Evolutionary conservation across 345 rosid species (phyloP).

Genomic region (Hibiscus trionum): DNA sequence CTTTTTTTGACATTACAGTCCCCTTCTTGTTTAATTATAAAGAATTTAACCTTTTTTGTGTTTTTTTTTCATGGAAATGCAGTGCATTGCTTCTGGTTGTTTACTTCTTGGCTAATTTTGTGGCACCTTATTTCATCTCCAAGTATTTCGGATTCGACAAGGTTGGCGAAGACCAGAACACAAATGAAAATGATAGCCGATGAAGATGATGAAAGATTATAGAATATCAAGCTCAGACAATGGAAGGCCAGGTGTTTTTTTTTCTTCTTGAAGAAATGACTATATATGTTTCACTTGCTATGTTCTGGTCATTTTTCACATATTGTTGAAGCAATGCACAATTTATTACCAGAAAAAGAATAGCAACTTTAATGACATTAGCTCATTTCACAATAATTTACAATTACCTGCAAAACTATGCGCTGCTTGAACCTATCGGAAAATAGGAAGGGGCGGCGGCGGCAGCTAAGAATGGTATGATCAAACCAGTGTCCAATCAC

Average conservation of each 20-base stretch:
- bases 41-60: background rate
- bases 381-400: conserved; percentile 17
- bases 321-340: background rate
- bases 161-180: conserved; percentile 12
- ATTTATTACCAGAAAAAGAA: background rate
- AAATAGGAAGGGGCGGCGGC: background rate
- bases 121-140: conserved; percentile 32
- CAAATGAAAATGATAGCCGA: background rate
- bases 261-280: background rate
- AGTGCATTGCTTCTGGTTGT: conserved; percentile 33
- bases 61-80: conserved; percentile 19
- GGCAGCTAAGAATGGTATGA: background rate
- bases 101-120: conserved; percentile 32
- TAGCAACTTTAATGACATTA: background rate
- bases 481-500: conserved; percentile 55
- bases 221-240: background rate
- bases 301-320: background rate
- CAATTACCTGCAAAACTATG: conserved; percentile 27
- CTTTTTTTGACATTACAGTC: background rate
- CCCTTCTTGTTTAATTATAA: too few relatives aligned
- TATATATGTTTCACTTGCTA: background rate
- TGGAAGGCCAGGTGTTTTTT: background rate
- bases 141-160: conserved; percentile 23
- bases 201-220: background rate
- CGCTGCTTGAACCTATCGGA: background rate